Base-by-base conservation (phyloP, 352 stramenopile species). In the Pythium dissotocum region DNA sequence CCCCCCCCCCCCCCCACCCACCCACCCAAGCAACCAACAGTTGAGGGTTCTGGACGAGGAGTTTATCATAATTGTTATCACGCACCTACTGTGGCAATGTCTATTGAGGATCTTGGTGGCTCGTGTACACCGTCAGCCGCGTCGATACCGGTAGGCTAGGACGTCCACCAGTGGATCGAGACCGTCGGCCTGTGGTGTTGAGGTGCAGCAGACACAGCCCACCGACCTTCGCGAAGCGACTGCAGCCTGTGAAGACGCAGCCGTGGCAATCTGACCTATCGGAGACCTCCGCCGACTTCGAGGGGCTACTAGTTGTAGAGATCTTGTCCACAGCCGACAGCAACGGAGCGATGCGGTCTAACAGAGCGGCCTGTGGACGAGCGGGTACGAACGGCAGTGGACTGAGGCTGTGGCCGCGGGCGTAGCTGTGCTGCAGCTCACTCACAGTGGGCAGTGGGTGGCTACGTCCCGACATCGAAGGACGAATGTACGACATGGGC, bases 141-240 rank as follows among this genome's bases (percentile, higher is more conserved):
- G n/a, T n/a, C n/a, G n/a, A n/a, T n/a, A n/a, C n/a, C n/a, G n/a
- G n/a, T n/a, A n/a, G n/a, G n/a, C n/a, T n/a, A n/a, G 10, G 36
- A 14, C 36, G 36, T 16, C 7, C 36, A 10, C 36, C 10, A 42
- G 36, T 42, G 7, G 36, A 42, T 2, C 36, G 36, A 42, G 36
- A 42, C 10, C 36, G 36, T 10, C 36, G 36, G 36, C 36, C 36
- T 42, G 6, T 42, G 36, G 12, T 42, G 21, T 24, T 58, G 13
- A 40, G 7, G 49, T 76, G 70, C 6, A 73, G 18, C 18, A 76
- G 26, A 26, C 70, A 76, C 21, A 67, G 35, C 7, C 52, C 65
- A 6, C 72, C 51, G 26, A 72, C 48, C 46, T 76, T 76, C 36
- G 70, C 70, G 42, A 73, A 76, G 26, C 65, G 65, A 14, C 24